A percentile compares a stretch with the other conserved stretches of the same genome.
Conservation (phyloP, 257 asterid genomes). For the Rehmannia glutinosa region DNA sequence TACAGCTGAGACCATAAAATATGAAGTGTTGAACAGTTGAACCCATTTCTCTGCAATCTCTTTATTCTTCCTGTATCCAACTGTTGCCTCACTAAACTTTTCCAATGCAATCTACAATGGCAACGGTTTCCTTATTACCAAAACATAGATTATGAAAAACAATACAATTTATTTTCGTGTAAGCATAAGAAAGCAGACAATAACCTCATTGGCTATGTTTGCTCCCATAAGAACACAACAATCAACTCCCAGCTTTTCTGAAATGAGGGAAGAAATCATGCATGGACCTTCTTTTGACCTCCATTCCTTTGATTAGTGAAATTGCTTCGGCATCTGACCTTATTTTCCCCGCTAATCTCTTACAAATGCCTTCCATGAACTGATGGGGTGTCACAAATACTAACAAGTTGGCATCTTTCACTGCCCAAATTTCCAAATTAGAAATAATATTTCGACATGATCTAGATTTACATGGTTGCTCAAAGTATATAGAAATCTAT, state of each 20-base stretch:
- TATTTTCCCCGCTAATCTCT: conserved; percentile 49
- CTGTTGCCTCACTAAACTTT: conserved; percentile 80
- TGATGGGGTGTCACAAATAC: conserved; percentile 88
- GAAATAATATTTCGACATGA: too few relatives aligned
- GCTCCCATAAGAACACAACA: conserved; percentile 88
- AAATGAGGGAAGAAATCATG: too few relatives aligned
- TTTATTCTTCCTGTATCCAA: conserved; percentile 62
- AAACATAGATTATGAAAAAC: not conserved
- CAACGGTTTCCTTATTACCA: too few relatives aligned
- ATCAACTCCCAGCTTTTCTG: conserved; percentile 52
- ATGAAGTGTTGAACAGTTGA: too few relatives aligned
- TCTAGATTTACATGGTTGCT: too few relatives aligned
- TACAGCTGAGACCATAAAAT: conserved; percentile 64
- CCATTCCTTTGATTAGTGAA: conserved; percentile 81
- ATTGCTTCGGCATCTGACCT: conserved; percentile 68
- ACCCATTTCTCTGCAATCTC: too few relatives aligned
- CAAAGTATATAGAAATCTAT: too few relatives aligned
- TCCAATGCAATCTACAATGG: conserved; percentile 60
- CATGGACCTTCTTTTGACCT: conserved; percentile 80
- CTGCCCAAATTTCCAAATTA: conserved; percentile 33
- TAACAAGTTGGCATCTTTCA: conserved; percentile 66
- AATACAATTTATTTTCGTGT: too few relatives aligned
- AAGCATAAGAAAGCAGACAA: not conserved
- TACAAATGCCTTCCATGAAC: too few relatives aligned
- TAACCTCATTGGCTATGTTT: conserved; percentile 83